Evolutionary conservation across 192 early-diverging fungal species (phyloP), one percentile per base, ranked within the genome.

Genomic region (Pilobolus umbonatus): DNA sequence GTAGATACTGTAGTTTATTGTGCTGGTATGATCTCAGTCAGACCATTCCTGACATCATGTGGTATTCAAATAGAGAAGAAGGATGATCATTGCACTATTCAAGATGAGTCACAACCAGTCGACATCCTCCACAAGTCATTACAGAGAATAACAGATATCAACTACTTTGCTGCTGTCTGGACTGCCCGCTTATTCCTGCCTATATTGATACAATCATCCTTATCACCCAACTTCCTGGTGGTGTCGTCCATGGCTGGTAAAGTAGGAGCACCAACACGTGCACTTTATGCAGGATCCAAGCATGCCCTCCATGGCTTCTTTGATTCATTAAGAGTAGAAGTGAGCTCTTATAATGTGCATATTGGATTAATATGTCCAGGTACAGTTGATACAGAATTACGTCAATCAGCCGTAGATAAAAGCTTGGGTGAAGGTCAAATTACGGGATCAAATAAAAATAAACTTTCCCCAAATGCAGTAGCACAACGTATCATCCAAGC

Each of bases 301-400:
- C 86, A 88, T 58, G 92, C 92, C 0, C 69, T 89, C 3, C 82
- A 84, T 25, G 92, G 89, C 0, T 95, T 87, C 68, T 92, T 95
- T 75, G 76, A 81, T 42, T 75, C 90, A 5, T 60, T 95, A 30
- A 79, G 92, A 1, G 89, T 92, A 62, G 92, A 95, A 62, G 64
- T 91, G 4, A 73, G 66, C 0, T 46, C 51, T 12, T 71, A 77
- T 7, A 83, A 82, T 15, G 78, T 90, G 8, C 73, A 78, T 28
- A 77, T 94, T 5, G 81, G 80, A 12, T 63, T 89, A 3, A 81
- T 78, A 0, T 83, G 83, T 57, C 90, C 90, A 10, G 89, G 84
- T 1, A 88, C 88, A 0, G 90, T 92, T 2, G 82, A 70, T n/a
- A 92, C 90, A 0, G 82, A 84, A 6, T 64, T 92, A 43, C 64